Percentiles rank a stretch among this genome's conserved stretches.
phyloP scores from a whole-genome alignment of 352 stramenopile genomes.

The Pythium chondricola region DNA sequence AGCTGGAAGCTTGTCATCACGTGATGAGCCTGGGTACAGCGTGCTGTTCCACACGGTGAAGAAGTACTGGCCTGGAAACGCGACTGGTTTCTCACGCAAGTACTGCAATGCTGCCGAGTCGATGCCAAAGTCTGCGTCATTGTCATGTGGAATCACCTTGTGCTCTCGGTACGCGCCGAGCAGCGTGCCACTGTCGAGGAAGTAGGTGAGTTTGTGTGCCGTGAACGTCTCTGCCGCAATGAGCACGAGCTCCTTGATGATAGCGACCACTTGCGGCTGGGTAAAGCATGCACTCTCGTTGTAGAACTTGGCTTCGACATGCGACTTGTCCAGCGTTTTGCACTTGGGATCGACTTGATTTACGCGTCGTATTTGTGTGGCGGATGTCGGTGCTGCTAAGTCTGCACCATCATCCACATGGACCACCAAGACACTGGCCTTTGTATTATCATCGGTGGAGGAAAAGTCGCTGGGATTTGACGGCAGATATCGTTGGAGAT shows the following conservation, averaged over 20 bases:
- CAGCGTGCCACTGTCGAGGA: constrained; percentile 17
- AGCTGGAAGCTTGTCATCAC: constrained; percentile 19
- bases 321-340: constrained; percentile 7
- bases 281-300: constrained; percentile 11
- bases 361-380: too few species aligned
- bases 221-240: constrained; percentile 3
- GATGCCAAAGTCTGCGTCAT: constrained; percentile 20
- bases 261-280: constrained; percentile 10
- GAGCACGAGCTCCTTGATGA: constrained; percentile 21
- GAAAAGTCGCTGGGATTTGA: background rate
- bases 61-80: constrained; percentile 9
- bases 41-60: constrained; percentile 20
- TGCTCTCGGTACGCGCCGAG: constrained; percentile 17
- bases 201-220: constrained; percentile 14
- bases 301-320: constrained; percentile 13
- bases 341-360: constrained; percentile 11
- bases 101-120: constrained; percentile 4
- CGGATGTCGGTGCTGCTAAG: too few species aligned
- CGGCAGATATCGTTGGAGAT: constrained; percentile 4
- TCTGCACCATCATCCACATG: too few species aligned
- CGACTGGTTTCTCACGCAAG: constrained; percentile 5
- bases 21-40: constrained; percentile 9
- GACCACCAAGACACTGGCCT: constrained; percentile 9
- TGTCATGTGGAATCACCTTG: constrained; percentile 13
- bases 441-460: constrained; percentile 1